Evolutionary conservation across 163 green algal genomes (phyloP), one percentile per base, ranked within the genome.

Genomic region (Scenedesmus sp.): DNA sequence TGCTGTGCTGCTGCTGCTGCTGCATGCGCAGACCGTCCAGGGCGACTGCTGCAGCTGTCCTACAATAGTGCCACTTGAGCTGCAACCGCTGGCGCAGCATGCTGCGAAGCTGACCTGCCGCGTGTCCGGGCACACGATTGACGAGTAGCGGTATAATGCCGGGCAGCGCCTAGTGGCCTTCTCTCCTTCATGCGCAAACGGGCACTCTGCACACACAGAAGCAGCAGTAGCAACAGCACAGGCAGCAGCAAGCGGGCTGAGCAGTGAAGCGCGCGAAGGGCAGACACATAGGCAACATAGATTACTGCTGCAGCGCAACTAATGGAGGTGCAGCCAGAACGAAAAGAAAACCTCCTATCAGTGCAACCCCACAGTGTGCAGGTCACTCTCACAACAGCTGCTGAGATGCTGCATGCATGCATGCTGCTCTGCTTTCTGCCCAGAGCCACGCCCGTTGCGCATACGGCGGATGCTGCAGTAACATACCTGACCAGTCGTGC

Each of bases 91-190:
- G 54, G 73, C 13, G 12, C 34, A 2, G 2, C 26, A 16, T 57
- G 46, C 34, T 84, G 77, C 15, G 57, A 23, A 26, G 52, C 86
- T 67, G 59, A 91, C 87, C 87, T 91, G 87, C 3, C 87, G 59
- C 6, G 81, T 79, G 26, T 91, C 87, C 54, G 87, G 87, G 81
- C 87, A 91, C 13, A 91, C 87, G 26, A 91, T 91, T 8, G 87
- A 91, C 4, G 74, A 82, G 64, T 99, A 98, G 6, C 92, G 94
- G 84, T 95, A 95, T 0, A 92, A 77, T 13, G 94, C 92, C 0
- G 97, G 97, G 90, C 97, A 95, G 2, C 97, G 91, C 8, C 97
- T 93, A 57, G 95, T 96, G 2, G 97, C 97, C 82, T 95, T 95
- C 76, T 96, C 94, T 10, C 88, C 92, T 5, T 94, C 91, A 88